phyloP scores from a whole-genome alignment of 2,329 filamentous ascomycete genomes.

The Diaporthe ilicicola region DNA sequence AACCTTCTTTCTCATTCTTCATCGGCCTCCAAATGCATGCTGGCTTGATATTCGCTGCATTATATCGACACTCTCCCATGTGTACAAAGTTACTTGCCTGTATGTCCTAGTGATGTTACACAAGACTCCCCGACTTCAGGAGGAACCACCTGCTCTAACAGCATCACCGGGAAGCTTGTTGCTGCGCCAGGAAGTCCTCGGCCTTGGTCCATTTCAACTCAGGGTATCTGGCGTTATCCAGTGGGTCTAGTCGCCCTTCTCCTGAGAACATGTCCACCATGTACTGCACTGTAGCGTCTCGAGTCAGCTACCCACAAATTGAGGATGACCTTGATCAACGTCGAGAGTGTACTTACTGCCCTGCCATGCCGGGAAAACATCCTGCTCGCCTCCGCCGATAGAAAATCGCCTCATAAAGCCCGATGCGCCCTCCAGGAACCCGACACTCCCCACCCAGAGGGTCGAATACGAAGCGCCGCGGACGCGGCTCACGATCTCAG shows the following conservation, averaged over 20 bases:
- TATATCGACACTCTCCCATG: not conserved
- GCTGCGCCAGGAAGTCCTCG: constrained; percentile 23
- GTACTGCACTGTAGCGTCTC: constrained; percentile 30
- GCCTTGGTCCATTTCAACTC: constrained; percentile 33
- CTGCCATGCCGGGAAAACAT: constrained; percentile 35
- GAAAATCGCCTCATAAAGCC: constrained; percentile 29
- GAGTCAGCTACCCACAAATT: not conserved
- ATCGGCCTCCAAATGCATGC: too few relatives aligned
- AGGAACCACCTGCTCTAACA: too few relatives aligned
- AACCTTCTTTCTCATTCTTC: not conserved
- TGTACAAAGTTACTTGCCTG: not conserved
- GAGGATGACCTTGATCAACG: too few relatives aligned
- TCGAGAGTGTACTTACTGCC: constrained; percentile 20
- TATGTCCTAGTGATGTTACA: not conserved
- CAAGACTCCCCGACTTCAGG: too few relatives aligned
- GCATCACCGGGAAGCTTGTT: not conserved
- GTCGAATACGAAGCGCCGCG: constrained; percentile 18
- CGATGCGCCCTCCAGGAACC: constrained; percentile 29
- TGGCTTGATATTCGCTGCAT: not conserved
- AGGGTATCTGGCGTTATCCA: constrained; percentile 35
- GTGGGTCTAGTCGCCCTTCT: constrained; percentile 31
- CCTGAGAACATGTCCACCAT: constrained; percentile 35
- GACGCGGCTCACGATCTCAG: constrained; percentile 13
- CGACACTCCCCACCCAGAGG: constrained; percentile 32
- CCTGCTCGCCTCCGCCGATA: constrained; percentile 30